Percentiles rank a stretch among this genome's conserved stretches.
phyloP scores from a whole-genome alignment of 2,329 filamentous ascomycete genomes.

The Phaeosphaeria sp. region DNA sequence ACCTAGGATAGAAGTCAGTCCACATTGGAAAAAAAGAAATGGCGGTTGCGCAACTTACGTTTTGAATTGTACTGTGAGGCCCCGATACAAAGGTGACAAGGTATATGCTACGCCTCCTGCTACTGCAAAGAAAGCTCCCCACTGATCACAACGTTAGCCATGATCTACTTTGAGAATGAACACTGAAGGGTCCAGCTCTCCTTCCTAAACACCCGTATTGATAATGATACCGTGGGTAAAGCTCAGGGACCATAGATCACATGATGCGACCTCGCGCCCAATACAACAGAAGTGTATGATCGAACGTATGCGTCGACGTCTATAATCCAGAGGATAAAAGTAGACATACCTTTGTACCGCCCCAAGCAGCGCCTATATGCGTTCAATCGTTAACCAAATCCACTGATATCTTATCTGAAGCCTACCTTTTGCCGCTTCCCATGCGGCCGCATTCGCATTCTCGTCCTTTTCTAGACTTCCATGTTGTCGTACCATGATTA shows the following conservation, averaged over 20 bases:
- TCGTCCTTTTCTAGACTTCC: conserved; percentile 65
- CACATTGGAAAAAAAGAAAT: neutral
- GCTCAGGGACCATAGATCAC: neutral
- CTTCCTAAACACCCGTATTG: neutral
- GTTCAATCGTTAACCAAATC: neutral
- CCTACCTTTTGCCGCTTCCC: conserved; percentile 68
- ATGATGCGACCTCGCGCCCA: neutral
- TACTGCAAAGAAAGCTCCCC: conserved; percentile 70
- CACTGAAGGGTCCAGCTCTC: neutral
- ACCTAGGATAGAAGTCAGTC: conserved; percentile 56
- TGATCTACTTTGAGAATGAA: neutral
- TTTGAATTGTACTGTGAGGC: conserved; percentile 50
- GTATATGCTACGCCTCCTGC: conserved; percentile 68
- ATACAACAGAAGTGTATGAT: neutral
- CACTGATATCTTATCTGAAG: neutral
- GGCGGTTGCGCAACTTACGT: conserved; percentile 25
- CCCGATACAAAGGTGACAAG: conserved; percentile 74
- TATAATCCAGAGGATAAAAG: neutral
- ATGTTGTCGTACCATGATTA: conserved; percentile 55
- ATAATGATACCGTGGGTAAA: neutral
- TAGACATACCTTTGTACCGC: conserved; percentile 66
- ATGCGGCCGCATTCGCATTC: conserved; percentile 73
- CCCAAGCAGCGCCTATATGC: conserved; percentile 62
- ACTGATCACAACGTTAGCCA: conserved; percentile 50
- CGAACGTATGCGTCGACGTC: too few species aligned